Base-by-base conservation (phyloP, 164 flowering plant genomes). In the Chimonanthus salicifolius region DNA sequence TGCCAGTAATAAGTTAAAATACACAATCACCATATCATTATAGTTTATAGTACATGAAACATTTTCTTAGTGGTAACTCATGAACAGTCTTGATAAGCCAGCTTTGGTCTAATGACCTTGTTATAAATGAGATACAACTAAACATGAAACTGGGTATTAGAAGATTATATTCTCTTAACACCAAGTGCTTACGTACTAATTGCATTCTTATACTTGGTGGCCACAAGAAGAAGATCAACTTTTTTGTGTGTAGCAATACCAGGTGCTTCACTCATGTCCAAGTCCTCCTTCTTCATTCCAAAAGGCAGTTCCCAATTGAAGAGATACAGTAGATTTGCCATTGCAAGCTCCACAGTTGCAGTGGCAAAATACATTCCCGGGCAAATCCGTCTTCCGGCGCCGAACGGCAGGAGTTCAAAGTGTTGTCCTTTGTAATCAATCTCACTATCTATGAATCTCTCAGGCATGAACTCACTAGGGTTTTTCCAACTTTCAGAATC, bases 261-360 rank as follows among this genome's bases (percentile, higher is more conserved):
- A 6, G 18, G 46, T 16, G 51, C 71, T 49, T 48, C 71, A 47
- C 15, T 48, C 71, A 68, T 68, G 51, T 68, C 71, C 51, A 68
- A 7, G 44, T 68, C 16, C 58, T 48, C 16, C 16, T 8, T 48
- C 10, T n/a, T 68, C 58, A 8, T 65, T 21, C 71, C 58, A 48
- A 5, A 7, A 11, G 71, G 71, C 7, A 68, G n/a, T n/a, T 68
- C 71, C 71, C 71, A 68, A 21, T 68, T 9, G 46, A 68, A 68
- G 47, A 5, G 21, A 21, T 68, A n/a, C 13, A 68, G 71, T 6
- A 68, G 58, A 48, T 68, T 68, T n/a, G 71, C 71, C 21, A 68
- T 9, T 8, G 71, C 51, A 3, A 68, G n/a, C 71, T 68, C 71
- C 11, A 47, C 21, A 20, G 20, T 47, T 47, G 15, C 3, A 4